These are phyloP conservation scores for Globisporangium camurandrum DNA, from an alignment of 352 stramenopile species.

Conservation along the genomic window DNA sequence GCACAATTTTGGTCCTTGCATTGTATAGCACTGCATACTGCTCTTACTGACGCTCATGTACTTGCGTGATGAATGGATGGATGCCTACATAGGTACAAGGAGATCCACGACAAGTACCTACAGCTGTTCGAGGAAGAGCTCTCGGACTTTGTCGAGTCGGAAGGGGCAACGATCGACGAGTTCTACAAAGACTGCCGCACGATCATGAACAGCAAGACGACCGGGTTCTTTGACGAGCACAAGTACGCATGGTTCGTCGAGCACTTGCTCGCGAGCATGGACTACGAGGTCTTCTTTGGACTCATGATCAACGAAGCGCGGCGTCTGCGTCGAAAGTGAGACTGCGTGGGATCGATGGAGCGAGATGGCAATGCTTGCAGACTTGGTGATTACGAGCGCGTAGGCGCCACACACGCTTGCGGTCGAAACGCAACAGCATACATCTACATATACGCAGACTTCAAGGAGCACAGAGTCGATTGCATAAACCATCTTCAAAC, in stretches of 20 bases:
- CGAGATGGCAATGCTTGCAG: too few relatives aligned
- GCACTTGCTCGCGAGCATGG: conserved; percentile 68
- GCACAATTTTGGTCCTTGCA: not conserved
- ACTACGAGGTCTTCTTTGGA: conserved; percentile 76
- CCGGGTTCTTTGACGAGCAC: conserved; percentile 62
- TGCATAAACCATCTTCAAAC: too few relatives aligned
- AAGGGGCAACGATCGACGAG: conserved; percentile 51
- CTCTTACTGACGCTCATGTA: not conserved
- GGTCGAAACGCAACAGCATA: too few relatives aligned
- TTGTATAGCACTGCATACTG: too few relatives aligned
- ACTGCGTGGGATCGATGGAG: too few relatives aligned
- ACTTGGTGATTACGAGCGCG: too few relatives aligned
- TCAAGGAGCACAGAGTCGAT: too few relatives aligned
- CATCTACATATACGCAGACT: too few relatives aligned
- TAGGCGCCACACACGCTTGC: too few relatives aligned
- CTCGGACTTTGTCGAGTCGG: conserved; percentile 65
- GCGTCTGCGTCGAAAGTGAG: conserved; percentile 52
- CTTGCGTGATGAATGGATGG: not conserved
- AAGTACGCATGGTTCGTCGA: conserved; percentile 73
- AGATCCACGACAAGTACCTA: conserved; percentile 66
- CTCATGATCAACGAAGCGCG: conserved; percentile 77
- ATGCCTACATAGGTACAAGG: conserved; percentile 56
- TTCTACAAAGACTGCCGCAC: conserved; percentile 66
- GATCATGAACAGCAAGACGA: conserved; percentile 51
- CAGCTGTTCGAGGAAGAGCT: conserved; percentile 67